A percentile compares a stretch with the other conserved stretches of the same genome.
Conservation (phyloP, 805 yeast species). For the Saccharomycopsis synnaedendra region DNA sequence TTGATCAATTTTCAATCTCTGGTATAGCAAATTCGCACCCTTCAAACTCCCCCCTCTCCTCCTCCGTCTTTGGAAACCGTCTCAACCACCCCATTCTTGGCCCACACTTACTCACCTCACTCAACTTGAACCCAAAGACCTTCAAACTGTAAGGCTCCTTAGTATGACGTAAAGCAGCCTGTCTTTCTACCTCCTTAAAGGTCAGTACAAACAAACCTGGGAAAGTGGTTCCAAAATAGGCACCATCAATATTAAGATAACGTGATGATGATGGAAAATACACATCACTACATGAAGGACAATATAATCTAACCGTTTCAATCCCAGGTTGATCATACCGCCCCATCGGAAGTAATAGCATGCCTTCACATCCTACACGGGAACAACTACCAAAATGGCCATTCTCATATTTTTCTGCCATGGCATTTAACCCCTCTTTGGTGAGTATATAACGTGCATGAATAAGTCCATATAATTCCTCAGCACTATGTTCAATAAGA, state of each 20-base stretch:
- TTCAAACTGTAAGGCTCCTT: slow-evolving; percentile 44
- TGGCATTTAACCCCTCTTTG: slow-evolving; percentile 77
- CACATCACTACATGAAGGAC: slow-evolving; percentile 90
- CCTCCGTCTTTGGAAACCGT: slow-evolving; percentile 52
- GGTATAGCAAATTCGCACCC: slow-evolving; percentile 47
- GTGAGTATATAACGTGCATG: slow-evolving; percentile 88
- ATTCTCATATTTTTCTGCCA: slow-evolving; percentile 89
- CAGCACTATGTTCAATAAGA: slow-evolving; percentile 80
- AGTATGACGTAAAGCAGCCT: slow-evolving; percentile 45
- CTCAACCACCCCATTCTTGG: slow-evolving; percentile 97
- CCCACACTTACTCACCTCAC: slow-evolving; percentile 66
- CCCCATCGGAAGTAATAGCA: slow-evolving; percentile 87
- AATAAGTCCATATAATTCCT: slow-evolving; percentile 82
- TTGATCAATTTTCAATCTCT: not conserved
- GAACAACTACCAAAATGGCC: slow-evolving; percentile 90
- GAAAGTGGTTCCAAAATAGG: slow-evolving; percentile 92
- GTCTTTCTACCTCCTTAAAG: slow-evolving; percentile 82
- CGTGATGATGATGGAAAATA: slow-evolving; percentile 83
- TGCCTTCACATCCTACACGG: slow-evolving; percentile 77
- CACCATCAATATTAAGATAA: slow-evolving; percentile 86
- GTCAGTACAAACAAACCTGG: slow-evolving; percentile 86
- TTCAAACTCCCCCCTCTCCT: slow-evolving; percentile 51
- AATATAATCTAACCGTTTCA: slow-evolving; percentile 84
- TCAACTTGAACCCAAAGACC: slow-evolving; percentile 78
- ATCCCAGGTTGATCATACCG: slow-evolving; percentile 82